phyloP scores from a whole-genome alignment of 1,139 yeast genomes.

The Candida tropicalis region DNA sequence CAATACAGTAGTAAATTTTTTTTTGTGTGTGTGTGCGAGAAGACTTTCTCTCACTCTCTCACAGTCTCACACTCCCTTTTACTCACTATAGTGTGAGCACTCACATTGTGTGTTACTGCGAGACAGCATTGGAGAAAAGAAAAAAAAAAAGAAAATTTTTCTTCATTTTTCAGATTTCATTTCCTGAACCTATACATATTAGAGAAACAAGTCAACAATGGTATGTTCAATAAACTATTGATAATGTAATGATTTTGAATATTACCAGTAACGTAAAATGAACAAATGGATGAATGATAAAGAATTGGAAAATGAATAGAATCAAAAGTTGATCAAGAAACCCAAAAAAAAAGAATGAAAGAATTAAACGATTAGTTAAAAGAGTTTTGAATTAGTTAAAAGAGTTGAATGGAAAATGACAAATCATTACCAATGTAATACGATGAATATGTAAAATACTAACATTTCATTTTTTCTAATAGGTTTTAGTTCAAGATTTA shows the following conservation, averaged over 20 bases:
- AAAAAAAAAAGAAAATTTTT: slow-evolving; percentile 1
- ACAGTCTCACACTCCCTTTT: background rate
- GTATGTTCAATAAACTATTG: slow-evolving; percentile 4
- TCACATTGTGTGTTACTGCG: too few relatives aligned
- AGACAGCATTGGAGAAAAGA: too few relatives aligned
- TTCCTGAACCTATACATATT: slow-evolving; percentile 2
- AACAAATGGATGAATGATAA: background rate
- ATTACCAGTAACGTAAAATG: too few relatives aligned
- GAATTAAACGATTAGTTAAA: too few relatives aligned
- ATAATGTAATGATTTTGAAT: background rate
- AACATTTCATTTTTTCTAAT: slow-evolving; percentile 9
- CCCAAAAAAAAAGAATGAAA: too few relatives aligned
- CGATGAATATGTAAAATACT: background rate
- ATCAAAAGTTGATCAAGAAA: background rate
- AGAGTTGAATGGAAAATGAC: too few relatives aligned
- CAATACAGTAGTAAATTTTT: background rate
- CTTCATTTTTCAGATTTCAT: slow-evolving; percentile 2
- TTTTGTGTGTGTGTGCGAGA: background rate
- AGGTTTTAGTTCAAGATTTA: slow-evolving; percentile 95
- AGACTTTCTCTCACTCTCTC: background rate
- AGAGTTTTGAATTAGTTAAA: too few relatives aligned
- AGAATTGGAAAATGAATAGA: background rate
- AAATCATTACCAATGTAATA: too few relatives aligned
- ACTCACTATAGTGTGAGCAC: background rate
- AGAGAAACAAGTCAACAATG: slow-evolving; percentile 9